Evolutionary conservation across 306 rosid genomes (phyloP).

Genomic region (Trifolium subterraneum): DNA sequence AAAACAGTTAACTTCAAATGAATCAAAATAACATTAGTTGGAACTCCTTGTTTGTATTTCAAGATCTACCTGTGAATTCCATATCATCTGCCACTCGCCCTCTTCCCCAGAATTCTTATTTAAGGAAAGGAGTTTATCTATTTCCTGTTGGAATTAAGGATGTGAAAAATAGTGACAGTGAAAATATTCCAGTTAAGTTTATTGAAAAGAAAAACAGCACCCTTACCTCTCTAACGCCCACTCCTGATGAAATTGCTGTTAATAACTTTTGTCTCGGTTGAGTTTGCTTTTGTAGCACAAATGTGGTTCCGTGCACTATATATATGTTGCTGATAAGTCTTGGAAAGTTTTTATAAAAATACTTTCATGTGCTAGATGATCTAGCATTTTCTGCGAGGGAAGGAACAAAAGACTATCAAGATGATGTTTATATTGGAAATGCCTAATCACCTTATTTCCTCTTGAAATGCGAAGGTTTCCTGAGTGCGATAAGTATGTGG

Average conservation of each 20-base stretch:
- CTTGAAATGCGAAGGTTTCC: slow-evolving; percentile 93
- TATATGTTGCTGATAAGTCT: slow-evolving; percentile 56
- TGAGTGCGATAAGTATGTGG: slow-evolving; percentile 82
- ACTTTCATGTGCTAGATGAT: slow-evolving; percentile 27
- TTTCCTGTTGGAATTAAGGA: slow-evolving; percentile 61
- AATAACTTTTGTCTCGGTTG: slow-evolving; percentile 80
- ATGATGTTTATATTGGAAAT: slow-evolving; percentile 28
- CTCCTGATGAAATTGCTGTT: slow-evolving; percentile 70
- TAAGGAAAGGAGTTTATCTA: slow-evolving; percentile 66
- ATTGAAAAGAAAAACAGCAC: neutral
- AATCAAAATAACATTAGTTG: slow-evolving; percentile 14
- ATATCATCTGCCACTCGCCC: slow-evolving; percentile 91
- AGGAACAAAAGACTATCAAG: slow-evolving; percentile 24
- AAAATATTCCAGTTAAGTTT: slow-evolving; percentile 15
- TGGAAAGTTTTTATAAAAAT: slow-evolving; percentile 41
- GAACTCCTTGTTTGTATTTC: slow-evolving; percentile 13
- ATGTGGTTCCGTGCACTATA: slow-evolving; percentile 99
- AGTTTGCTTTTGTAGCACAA: slow-evolving; percentile 87
- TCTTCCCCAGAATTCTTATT: slow-evolving; percentile 50
- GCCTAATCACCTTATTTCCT: slow-evolving; percentile 85
- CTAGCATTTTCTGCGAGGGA: slow-evolving; percentile 21
- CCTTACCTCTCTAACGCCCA: slow-evolving; percentile 64
- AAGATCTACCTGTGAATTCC: slow-evolving; percentile 92
- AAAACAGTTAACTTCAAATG: slow-evolving; percentile 1
- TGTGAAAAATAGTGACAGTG: slow-evolving; percentile 9